Conservation (phyloP, 2,329 filamentous ascomycete species). For the Aspergillus terreus region DNA sequence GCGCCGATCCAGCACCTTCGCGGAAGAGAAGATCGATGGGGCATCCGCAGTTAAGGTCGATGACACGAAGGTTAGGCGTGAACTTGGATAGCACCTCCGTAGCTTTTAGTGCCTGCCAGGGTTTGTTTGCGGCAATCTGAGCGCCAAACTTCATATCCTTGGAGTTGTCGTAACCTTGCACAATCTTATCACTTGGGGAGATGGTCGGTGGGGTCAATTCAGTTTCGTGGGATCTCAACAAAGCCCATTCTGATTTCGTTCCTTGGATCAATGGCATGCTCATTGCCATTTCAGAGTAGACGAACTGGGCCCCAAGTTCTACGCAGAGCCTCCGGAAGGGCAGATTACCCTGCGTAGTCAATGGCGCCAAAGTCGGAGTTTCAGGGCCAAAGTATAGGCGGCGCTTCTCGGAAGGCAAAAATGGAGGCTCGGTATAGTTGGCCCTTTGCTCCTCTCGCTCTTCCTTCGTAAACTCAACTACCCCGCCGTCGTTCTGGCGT, state of each 20-base stretch:
- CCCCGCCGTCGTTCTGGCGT: conserved; percentile 34
- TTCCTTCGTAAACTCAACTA: conserved; percentile 36
- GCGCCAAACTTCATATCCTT: conserved; percentile 85
- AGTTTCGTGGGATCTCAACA: conserved; percentile 86
- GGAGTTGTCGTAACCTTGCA: conserved; percentile 75
- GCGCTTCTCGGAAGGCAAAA: conserved; percentile 89
- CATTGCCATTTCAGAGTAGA: conserved; percentile 98
- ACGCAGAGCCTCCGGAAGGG: conserved; percentile 90
- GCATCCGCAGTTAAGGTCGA: conserved; percentile 96
- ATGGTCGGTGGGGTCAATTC: conserved; percentile 72
- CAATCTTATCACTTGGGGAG: conserved; percentile 50
- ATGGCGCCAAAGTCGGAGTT: conserved; percentile 86
- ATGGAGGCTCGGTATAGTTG: conserved; percentile 77
- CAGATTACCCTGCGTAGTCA: conserved; percentile 95
- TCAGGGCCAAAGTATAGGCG: conserved; percentile 90
- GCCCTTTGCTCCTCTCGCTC: conserved; percentile 68
- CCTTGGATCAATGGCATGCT: conserved; percentile 85
- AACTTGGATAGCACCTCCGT: conserved; percentile 74
- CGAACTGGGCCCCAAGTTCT: conserved; percentile 83
- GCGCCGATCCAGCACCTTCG: conserved; percentile 80
- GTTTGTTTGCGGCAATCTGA: conserved; percentile 89
- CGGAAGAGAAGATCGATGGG: conserved; percentile 93
- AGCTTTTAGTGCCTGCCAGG: conserved; percentile 84
- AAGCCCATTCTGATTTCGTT: conserved; percentile 86
- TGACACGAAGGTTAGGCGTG: conserved; percentile 78